phyloP scores from a whole-genome alignment of 1,284 basidiomycete genomes.

The Ustilago trichophora region DNA sequence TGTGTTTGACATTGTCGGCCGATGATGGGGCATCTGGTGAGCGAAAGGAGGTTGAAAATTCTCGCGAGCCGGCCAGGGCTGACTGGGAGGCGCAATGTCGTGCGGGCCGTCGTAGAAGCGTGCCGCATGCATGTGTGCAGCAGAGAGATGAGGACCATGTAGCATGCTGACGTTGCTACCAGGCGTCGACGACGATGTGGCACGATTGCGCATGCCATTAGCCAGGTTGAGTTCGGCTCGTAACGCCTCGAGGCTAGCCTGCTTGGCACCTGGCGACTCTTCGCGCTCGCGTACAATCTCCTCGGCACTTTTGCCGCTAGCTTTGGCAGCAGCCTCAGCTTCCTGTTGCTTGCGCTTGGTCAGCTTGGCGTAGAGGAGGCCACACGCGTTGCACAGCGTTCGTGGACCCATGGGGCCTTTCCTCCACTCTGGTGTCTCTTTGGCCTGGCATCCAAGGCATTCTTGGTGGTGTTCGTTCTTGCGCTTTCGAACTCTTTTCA shows the following conservation, averaged over 20 bases:
- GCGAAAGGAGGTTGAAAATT: too few species aligned
- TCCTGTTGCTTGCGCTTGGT: conserved; percentile 44
- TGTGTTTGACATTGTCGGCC: too few species aligned
- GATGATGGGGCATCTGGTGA: too few species aligned
- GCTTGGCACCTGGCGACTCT: conserved; percentile 43
- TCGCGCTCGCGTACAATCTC: conserved; percentile 38
- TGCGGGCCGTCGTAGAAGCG: not conserved
- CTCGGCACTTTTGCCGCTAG: conserved; percentile 32
- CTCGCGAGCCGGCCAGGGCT: too few species aligned
- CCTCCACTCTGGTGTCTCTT: conserved; percentile 63
- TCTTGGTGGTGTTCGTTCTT: conserved; percentile 51
- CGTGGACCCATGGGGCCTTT: conserved; percentile 63
- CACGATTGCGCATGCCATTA: conserved; percentile 37
- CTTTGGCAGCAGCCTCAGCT: conserved; percentile 36
- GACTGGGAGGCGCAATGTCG: too few species aligned
- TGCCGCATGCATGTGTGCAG: not conserved
- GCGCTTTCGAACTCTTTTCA: conserved; percentile 45
- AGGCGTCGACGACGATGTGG: conserved; percentile 3
- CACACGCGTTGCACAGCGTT: conserved; percentile 62
- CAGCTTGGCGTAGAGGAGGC: conserved; percentile 62
- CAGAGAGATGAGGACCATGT: too few species aligned
- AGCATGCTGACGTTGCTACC: not conserved
- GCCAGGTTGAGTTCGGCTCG: conserved; percentile 43
- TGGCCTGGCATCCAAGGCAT: conserved; percentile 47
- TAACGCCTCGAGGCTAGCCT: conserved; percentile 43